These are phyloP conservation scores for Pholiota adiposa DNA, from an alignment of 1,284 basidiomycete genomes.

Conservation along the genomic window DNA sequence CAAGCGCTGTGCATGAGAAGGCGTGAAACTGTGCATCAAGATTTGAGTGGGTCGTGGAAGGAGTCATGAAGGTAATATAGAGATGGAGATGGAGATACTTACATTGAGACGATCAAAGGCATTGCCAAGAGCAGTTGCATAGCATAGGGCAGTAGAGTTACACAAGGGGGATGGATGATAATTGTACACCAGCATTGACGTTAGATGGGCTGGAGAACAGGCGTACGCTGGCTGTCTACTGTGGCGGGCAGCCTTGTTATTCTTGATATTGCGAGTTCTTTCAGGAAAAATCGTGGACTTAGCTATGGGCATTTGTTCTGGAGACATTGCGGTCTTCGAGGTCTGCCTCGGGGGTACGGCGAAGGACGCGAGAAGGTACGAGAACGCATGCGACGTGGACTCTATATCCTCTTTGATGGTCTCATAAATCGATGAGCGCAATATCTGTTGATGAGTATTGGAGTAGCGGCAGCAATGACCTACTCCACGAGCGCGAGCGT, in stretches of 20 bases:
- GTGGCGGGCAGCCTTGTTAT: not conserved
- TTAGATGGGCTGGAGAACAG: slow-evolving; percentile 40
- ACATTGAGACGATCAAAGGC: not conserved
- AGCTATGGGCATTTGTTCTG: slow-evolving; percentile 37
- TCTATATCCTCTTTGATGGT: slow-evolving; percentile 71
- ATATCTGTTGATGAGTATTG: slow-evolving; percentile 51
- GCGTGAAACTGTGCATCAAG: not conserved
- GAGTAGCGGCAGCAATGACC: slow-evolving; percentile 74
- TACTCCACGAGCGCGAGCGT: slow-evolving; percentile 58
- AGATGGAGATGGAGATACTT: not conserved
- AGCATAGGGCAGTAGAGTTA: slow-evolving; percentile 5
- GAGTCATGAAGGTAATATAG: slow-evolving; percentile 2
- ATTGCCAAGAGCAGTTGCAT: slow-evolving; percentile 8
- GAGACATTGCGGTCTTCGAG: slow-evolving; percentile 47
- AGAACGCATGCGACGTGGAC: slow-evolving; percentile 58
- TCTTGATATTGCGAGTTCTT: slow-evolving; percentile 8
- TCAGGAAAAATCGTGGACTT: slow-evolving; percentile 17
- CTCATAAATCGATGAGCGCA: slow-evolving; percentile 73
- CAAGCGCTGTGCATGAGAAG: not conserved
- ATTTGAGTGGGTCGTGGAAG: not conserved
- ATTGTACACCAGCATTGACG: slow-evolving; percentile 44
- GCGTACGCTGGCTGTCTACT: slow-evolving; percentile 14
- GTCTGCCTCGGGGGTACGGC: slow-evolving; percentile 64
- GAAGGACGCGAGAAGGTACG: slow-evolving; percentile 71
- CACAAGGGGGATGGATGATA: not conserved